Base-by-base conservation (phyloP, 768 basidiomycete species). In the Amanita jacksonii region DNA sequence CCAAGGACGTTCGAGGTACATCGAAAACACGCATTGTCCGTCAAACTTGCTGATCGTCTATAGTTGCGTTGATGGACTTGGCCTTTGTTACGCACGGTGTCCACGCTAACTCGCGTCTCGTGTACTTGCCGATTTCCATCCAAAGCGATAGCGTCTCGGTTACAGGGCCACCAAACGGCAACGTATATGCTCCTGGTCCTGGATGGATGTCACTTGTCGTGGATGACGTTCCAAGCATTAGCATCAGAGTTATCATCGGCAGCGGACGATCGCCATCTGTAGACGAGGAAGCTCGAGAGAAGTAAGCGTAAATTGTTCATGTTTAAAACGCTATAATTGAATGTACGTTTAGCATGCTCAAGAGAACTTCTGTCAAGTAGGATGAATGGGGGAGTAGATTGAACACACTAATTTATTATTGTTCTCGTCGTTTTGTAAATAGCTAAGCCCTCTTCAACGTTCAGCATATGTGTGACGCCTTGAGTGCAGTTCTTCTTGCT, bases 31-130 rank as follows among this genome's bases (percentile, higher is more conserved):
- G 41, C 8, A 15, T 13, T 25, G 42, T 44, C 45, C 32, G 5
- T 24, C 18, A 24, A 27, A 13, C 19, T 20, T 27, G 5, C 18
- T 38, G 7, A 34, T 24, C 38, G 15, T 49, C 38, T 44, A 4
- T 46, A 87, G 86, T 86, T 18, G 74, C 68, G 1, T 60, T 88
- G 25, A 85, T 90, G 80, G 87, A 90, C 58, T 65, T 87, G 12
- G 86, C 84, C n/a, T 87, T 69, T 54, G 74, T 86, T 36, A 88
- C 86, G 3, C 86, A 88, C 54, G 75, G 78, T 12, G 73, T 79
- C 23, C 85, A 87, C 53, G 73, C 81, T 15, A 86, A 86, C 58
- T 75, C 76, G 16, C 80, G 86, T n/a, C 59, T 82, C 24, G 84
- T 89, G 16, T 81, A 81, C 52, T 67, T 94, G 42, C 56, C 59